A percentile compares a stretch with the other conserved stretches of the same genome.
Evolutionary conservation across 441 rosid species (phyloP).

Genomic region (Pelargonium fulgidum): DNA sequence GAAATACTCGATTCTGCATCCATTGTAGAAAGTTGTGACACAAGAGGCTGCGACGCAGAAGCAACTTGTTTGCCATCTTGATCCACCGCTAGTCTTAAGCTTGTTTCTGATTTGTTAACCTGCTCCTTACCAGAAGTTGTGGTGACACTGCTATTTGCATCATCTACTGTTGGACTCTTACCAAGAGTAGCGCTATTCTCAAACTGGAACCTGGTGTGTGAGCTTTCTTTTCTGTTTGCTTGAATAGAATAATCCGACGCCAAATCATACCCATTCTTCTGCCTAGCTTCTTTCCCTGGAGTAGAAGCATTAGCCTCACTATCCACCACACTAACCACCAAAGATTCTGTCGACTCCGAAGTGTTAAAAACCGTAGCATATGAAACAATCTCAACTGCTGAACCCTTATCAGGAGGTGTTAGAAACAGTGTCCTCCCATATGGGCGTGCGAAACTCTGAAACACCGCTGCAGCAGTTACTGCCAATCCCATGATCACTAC

Average conservation of each 20-base stretch:
- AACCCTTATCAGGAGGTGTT: constrained; percentile 25
- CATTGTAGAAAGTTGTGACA: constrained; percentile 21
- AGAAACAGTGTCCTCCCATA: constrained; percentile 24
- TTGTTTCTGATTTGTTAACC: constrained; percentile 12
- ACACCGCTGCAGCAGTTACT: constrained; percentile 31
- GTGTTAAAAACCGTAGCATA: constrained; percentile 23
- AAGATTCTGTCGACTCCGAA: constrained; percentile 16
- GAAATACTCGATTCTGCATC: constrained; percentile 21
- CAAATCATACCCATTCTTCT: constrained; percentile 17
- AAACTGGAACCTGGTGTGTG: constrained; percentile 8
- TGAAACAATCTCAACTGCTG: constrained; percentile 15
- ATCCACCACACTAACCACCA: constrained; percentile 17
- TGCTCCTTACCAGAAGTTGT: constrained; percentile 12
- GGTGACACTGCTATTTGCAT: constrained; percentile 10
- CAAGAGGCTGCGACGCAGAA: constrained; percentile 4
- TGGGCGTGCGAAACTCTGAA: constrained; percentile 42
- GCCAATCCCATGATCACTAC: constrained; percentile 33
- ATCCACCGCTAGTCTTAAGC: constrained; percentile 8
- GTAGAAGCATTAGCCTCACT: constrained; percentile 25
- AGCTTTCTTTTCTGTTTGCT: constrained; percentile 2
- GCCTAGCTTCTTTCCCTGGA: constrained; percentile 23
- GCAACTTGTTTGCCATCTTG: constrained; percentile 16
- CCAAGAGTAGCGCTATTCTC: constrained; percentile 16
- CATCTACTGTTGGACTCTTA: constrained; percentile 16
- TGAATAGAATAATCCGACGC: constrained; percentile 13